phyloP scores from a whole-genome alignment of 2,329 filamentous ascomycete species.

The Colletotrichum truncatum region DNA sequence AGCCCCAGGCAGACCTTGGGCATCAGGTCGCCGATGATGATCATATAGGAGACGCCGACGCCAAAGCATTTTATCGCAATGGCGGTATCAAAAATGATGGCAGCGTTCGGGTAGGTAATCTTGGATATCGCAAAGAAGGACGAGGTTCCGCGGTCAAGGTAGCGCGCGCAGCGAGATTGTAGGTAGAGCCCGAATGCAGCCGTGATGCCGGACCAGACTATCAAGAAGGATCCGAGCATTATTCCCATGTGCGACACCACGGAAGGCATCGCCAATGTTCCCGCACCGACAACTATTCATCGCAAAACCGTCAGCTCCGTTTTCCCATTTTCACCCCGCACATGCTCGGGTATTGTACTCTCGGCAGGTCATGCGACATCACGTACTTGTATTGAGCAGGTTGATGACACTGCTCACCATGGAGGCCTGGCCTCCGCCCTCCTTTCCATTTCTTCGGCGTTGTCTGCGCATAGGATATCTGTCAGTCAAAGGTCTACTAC shows the following conservation, averaged over 20 bases:
- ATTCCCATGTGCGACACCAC: conserved; percentile 97
- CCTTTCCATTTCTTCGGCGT: conserved; percentile 74
- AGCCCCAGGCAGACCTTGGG: conserved; percentile 91
- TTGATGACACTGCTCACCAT: conserved; percentile 95
- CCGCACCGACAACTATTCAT: conserved; percentile 83
- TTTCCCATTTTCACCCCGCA: background rate
- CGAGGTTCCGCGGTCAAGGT: conserved; percentile 86
- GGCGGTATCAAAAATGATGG: conserved; percentile 93
- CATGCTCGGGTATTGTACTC: background rate
- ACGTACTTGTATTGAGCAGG: conserved; percentile 90
- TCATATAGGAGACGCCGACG: conserved; percentile 95
- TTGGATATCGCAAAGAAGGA: conserved; percentile 98
- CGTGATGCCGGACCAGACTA: conserved; percentile 90
- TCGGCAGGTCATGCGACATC: background rate
- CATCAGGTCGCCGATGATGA: conserved; percentile 99
- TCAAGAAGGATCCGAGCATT: conserved; percentile 81
- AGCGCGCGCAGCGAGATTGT: conserved; percentile 90
- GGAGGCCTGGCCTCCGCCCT: conserved; percentile 82
- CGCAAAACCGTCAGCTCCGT: conserved; percentile 26
- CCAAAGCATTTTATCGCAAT: conserved; percentile 99
- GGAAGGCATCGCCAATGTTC: conserved; percentile 93
- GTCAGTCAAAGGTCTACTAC: background rate
- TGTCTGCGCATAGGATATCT: conserved; percentile 45
- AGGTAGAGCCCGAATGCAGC: conserved; percentile 95
- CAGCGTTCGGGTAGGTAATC: conserved; percentile 94